Conservation (phyloP, 78 protist genomes). For the Dictyostelium capitatum region DNA sequence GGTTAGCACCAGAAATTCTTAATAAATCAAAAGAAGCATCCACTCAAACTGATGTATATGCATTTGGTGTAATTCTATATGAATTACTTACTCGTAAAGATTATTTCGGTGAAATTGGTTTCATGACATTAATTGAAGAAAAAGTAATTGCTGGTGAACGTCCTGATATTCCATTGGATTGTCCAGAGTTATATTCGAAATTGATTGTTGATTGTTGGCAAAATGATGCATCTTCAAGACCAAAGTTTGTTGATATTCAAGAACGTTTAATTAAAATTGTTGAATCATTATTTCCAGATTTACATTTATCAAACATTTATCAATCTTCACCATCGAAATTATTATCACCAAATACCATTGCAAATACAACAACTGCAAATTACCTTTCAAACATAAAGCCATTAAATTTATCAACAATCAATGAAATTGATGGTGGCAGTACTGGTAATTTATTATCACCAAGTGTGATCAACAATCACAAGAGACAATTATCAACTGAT, state of each 20-base stretch:
- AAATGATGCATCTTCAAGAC: constrained; percentile 55
- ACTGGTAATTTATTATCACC: neutral
- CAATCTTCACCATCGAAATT: constrained; percentile 15
- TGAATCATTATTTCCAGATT: constrained; percentile 43
- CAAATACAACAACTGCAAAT: no score
- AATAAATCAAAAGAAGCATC: constrained; percentile 43
- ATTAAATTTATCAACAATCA: neutral
- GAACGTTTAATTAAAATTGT: constrained; percentile 42
- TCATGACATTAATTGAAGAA: constrained; percentile 73
- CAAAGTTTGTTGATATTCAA: constrained; percentile 70
- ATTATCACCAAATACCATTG: constrained; percentile 19
- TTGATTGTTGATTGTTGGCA: constrained; percentile 84
- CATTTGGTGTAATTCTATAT: constrained; percentile 84
- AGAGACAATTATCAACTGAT: constrained; percentile 15
- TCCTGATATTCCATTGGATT: constrained; percentile 68
- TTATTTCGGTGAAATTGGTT: constrained; percentile 53
- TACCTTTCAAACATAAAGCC: neutral
- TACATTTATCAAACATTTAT: constrained; percentile 1
- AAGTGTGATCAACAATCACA: neutral
- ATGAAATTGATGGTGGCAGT: neutral
- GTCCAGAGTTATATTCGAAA: constrained; percentile 35
- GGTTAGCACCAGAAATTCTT: constrained; percentile 87
- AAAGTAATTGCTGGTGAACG: constrained; percentile 82
- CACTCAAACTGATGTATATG: constrained; percentile 76
- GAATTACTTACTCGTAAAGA: constrained; percentile 67